Conservation (phyloP, 2,329 filamentous ascomycete genomes). For the Uncinocarpus reesii region DNA sequence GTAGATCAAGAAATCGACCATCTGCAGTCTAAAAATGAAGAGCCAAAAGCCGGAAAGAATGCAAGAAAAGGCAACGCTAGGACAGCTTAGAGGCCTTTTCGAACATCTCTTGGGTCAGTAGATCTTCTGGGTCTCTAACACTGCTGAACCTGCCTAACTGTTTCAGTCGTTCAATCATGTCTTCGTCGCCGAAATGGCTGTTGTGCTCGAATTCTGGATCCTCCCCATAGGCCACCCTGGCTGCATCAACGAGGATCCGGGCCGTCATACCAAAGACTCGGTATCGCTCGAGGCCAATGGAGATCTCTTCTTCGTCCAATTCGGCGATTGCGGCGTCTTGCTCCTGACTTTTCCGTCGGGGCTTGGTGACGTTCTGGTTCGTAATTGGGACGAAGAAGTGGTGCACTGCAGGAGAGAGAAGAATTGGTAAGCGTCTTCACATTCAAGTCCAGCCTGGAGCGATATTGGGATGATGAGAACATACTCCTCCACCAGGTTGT, state of each 20-base stretch:
- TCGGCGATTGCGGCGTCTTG: slow-evolving; percentile 33
- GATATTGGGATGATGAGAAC: slow-evolving; percentile 15
- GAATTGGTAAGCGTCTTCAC: slow-evolving; percentile 9
- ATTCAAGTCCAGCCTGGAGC: too few relatives aligned
- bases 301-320: slow-evolving; percentile 40
- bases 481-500: slow-evolving; percentile 59
- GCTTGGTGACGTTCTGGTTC: slow-evolving; percentile 57
- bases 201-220: slow-evolving; percentile 76
- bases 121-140: slow-evolving; percentile 42
- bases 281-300: slow-evolving; percentile 49
- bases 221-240: slow-evolving; percentile 69
- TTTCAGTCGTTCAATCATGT: slow-evolving; percentile 50
- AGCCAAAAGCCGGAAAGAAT: background rate
- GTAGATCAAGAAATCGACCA: slow-evolving; percentile 6
- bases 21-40: slow-evolving; percentile 2
- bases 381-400: slow-evolving; percentile 82
- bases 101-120: slow-evolving; percentile 44
- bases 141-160: slow-evolving; percentile 48
- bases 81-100: slow-evolving; percentile 42
- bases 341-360: slow-evolving; percentile 32
- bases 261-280: slow-evolving; percentile 95
- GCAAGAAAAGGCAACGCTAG: background rate
- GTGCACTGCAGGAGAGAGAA: slow-evolving; percentile 50
- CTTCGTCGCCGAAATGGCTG: slow-evolving; percentile 55
- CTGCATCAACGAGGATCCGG: slow-evolving; percentile 77